These are phyloP conservation scores for Colletotrichum falcatum DNA, from an alignment of 2,329 filamentous ascomycete species.

Conservation along the genomic window DNA sequence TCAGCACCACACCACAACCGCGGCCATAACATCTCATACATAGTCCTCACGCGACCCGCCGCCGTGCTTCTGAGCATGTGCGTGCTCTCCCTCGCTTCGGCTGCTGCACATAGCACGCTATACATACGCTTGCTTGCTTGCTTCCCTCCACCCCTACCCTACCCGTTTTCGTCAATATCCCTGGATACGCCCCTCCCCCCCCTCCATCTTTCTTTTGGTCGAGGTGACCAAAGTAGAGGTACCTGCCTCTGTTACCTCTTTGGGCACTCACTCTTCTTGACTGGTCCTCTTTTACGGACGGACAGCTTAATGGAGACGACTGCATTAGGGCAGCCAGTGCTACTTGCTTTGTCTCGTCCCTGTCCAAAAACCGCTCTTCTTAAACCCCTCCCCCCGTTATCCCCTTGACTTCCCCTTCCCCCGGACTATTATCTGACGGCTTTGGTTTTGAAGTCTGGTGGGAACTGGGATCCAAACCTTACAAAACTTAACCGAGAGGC, in stretches of 20 bases:
- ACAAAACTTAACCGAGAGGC: conserved; percentile 13
- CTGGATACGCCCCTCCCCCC: not conserved
- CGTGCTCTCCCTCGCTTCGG: conserved; percentile 26
- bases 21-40: conserved; percentile 41
- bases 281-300: conserved; percentile 23
- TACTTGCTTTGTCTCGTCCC: conserved; percentile 27
- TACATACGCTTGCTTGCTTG: conserved; percentile 18
- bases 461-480: conserved; percentile 32
- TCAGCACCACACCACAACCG: conserved; percentile 42
- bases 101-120: conserved; percentile 15
- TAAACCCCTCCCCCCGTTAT: conserved; percentile 26
- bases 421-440: conserved; percentile 32
- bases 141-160: not conserved
- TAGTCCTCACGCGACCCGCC: conserved; percentile 38
- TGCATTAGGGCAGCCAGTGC: conserved; percentile 39
- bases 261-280: conserved; percentile 12
- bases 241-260: conserved; percentile 11
- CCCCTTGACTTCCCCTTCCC: conserved; percentile 32
- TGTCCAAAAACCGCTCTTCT: conserved; percentile 34
- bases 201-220: conserved; percentile 4
- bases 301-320: conserved; percentile 29
- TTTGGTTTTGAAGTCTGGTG: conserved; percentile 37
- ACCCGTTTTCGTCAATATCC: conserved; percentile 2
- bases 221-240: conserved; percentile 9
- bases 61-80: not conserved